Evolutionary conservation across 768 basidiomycete species (phyloP), one percentile per base, ranked within the genome.

Genomic region (Steccherinum ochraceum): DNA sequence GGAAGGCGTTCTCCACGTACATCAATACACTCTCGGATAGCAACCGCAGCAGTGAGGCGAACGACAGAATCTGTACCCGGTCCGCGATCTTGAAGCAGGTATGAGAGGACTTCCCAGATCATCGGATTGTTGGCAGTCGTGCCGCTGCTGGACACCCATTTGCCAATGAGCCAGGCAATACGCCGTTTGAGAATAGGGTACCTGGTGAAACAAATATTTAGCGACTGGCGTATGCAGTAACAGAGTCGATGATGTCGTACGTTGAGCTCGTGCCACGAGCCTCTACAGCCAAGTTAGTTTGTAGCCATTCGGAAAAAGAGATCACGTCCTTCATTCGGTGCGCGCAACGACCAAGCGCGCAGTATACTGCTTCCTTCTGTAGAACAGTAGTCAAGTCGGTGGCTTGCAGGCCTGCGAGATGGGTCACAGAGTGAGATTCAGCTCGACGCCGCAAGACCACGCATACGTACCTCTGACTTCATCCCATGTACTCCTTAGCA

Each of bases 151-250:
- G 80, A 72, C 26, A 92, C 76, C 88, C 91, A 93, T 74, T 84
- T 87, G 21, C 94, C 93, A 43, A 97, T 78, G 3, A 97, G 71
- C 93, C 93, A 96, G 1, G 94, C 93, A 56, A 97, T 87, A 25
- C 94, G 80, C n/a, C 93, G 81, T 66, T 97, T 95, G 54, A 98
- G 80, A 49, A 98, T 88, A 0, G 89, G 87, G 63, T 87, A 92
- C 51, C 93, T 95, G 51, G 24, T 40, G 10, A 35, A 40, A 54
- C 48, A 20, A 40, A 49, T 47, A 46, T 53, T 50, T 61, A 19
- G 52, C 16, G 12, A n/a, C 45, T 42, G 20, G 10, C 5, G n/a
- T n/a, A 26, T 3, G 19, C 19, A 43, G 24, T 30, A 24, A 25
- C 44, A 48, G 7, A n/a, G 7, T n/a, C 5, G 41, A 43, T 18